phyloP scores from a whole-genome alignment of 306 rosid genomes.

The Quercus engelmannii region DNA sequence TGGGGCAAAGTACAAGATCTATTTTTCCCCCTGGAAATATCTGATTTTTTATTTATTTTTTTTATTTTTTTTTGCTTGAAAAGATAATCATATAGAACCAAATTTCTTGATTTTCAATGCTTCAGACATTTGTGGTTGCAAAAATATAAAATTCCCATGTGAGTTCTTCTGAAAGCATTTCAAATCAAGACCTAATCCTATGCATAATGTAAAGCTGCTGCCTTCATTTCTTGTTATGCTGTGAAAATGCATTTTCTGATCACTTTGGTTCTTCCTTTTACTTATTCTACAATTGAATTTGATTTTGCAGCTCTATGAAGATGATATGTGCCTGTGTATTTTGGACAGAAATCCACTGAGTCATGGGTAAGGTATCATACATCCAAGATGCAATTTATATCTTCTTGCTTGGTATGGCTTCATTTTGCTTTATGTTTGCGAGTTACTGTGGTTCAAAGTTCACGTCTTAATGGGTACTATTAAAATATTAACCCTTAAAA shows the following conservation, averaged over 20 bases:
- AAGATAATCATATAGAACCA: too few relatives aligned
- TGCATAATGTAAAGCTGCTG: constrained; percentile 1
- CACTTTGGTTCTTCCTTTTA: constrained; percentile 5
- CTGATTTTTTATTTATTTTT: too few relatives aligned
- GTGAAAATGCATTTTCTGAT: constrained; percentile 13
- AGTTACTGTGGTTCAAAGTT: background rate
- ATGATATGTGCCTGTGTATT: constrained; percentile 82
- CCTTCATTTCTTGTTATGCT: background rate
- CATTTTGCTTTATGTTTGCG: constrained; percentile 7
- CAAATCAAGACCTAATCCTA: background rate
- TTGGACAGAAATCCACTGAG: constrained; percentile 83
- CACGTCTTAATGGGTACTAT: background rate
- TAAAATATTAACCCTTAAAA: background rate
- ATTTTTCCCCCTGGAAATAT: too few relatives aligned
- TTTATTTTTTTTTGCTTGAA: too few relatives aligned
- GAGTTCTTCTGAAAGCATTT: background rate
- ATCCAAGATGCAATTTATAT: constrained; percentile 28
- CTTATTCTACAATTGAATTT: constrained; percentile 9
- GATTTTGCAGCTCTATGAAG: constrained; percentile 82
- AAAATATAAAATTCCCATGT: too few relatives aligned
- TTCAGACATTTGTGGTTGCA: too few relatives aligned
- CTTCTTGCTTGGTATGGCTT: constrained; percentile 4
- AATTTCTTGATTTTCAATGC: too few relatives aligned
- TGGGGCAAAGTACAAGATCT: too few relatives aligned
- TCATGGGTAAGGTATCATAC: constrained; percentile 93